Evolutionary conservation across 2,329 filamentous ascomycete species (phyloP).

Genomic region (Pseudonectria buxi): DNA sequence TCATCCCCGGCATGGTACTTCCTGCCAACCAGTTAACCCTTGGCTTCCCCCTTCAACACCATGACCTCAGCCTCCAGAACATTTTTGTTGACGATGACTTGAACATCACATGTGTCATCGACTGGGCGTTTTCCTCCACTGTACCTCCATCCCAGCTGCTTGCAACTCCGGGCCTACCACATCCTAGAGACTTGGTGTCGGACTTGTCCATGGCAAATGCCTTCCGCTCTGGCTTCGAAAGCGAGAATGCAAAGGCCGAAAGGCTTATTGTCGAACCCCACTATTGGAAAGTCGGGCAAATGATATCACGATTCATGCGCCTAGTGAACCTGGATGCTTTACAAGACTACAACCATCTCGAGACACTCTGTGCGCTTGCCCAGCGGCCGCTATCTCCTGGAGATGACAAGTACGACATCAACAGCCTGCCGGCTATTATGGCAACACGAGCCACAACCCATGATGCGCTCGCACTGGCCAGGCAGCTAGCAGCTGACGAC

Average conservation of each 20-base stretch:
- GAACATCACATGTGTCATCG: conserved; percentile 24
- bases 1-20: conserved; percentile 8
- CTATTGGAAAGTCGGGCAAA: conserved; percentile 8
- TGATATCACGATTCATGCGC: conserved; percentile 10
- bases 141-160: conserved; percentile 13
- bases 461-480: conserved; percentile 8
- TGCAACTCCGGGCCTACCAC: conserved; percentile 8
- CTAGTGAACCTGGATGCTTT: conserved; percentile 9
- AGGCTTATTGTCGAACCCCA: conserved; percentile 4
- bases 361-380: conserved; percentile 7
- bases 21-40: conserved; percentile 3
- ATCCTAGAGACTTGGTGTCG: conserved; percentile 9
- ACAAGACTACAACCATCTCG: conserved; percentile 10
- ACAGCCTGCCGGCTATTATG: conserved; percentile 7
- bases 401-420: conserved; percentile 6
- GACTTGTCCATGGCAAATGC: conserved; percentile 8
- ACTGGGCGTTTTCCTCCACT: conserved; percentile 23
- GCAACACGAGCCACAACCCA: conserved; percentile 6
- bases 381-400: conserved; percentile 3
- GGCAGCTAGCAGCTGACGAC: conserved; percentile 11
- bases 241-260: conserved; percentile 5
- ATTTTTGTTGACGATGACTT: conserved; percentile 23
- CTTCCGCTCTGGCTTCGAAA: conserved; percentile 10
- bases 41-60: conserved; percentile 17
- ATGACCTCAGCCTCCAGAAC: conserved; percentile 20